Evolutionary conservation across 768 basidiomycete genomes (phyloP).

Genomic region (Rhizopogon roseolus): DNA sequence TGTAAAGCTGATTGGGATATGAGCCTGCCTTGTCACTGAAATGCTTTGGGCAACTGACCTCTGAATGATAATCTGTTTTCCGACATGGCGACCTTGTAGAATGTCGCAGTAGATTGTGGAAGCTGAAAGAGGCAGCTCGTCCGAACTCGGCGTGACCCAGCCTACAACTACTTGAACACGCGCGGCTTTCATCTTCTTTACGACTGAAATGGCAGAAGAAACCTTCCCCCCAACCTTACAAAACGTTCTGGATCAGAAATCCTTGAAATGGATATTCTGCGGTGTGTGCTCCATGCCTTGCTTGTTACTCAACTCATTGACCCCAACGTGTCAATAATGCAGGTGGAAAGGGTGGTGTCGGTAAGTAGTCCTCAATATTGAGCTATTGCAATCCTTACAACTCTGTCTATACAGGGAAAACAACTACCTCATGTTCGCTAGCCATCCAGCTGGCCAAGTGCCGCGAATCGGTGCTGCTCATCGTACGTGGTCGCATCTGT

Average conservation of each 20-base stretch:
- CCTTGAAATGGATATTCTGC: conserved; percentile 98
- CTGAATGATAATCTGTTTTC: conserved; percentile 31
- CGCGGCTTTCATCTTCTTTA: conserved; percentile 12
- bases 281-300: conserved; percentile 47
- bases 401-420: conserved; percentile 67
- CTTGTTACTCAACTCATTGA: conserved; percentile 11
- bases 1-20: conserved; percentile 57
- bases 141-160: conserved; percentile 2
- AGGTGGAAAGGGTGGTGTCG: conserved; percentile 99
- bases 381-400: neutral
- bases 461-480: conserved; percentile 94
- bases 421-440: conserved; percentile 94
- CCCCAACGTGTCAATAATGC: conserved; percentile 2
- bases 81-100: conserved; percentile 14
- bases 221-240: conserved; percentile 82
- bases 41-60: conserved; percentile 24
- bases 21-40: neutral
- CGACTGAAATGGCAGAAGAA: conserved; percentile 49
- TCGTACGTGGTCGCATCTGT: conserved; percentile 49
- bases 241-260: conserved; percentile 90
- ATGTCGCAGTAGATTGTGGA: conserved; percentile 14
- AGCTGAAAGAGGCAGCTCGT: conserved; percentile 1
- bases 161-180: conserved; percentile 9
- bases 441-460: conserved; percentile 92
- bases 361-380: conserved; percentile 39